These are phyloP conservation scores for Pseudogymnoascus sp. DNA, from an alignment of 2,329 filamentous ascomycete species.

Conservation along the genomic window DNA sequence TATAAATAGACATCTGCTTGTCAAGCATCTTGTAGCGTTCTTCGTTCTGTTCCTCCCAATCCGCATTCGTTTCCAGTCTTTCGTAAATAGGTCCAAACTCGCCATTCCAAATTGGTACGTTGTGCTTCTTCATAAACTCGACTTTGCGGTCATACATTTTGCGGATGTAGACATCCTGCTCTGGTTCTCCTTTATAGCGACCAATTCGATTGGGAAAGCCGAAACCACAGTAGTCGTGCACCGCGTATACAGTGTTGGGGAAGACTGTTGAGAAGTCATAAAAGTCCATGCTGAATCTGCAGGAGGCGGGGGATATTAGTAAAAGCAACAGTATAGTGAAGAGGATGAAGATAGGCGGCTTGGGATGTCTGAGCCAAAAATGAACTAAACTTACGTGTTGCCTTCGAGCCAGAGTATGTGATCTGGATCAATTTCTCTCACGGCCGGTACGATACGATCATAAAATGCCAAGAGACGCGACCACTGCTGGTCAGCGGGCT, in stretches of 20 bases:
- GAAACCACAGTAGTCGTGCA: constrained; percentile 35
- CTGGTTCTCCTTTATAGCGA: constrained; percentile 31
- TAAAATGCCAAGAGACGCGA: constrained; percentile 33
- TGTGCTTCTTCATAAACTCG: constrained; percentile 35
- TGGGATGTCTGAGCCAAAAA: not conserved
- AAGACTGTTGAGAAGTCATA: constrained; percentile 33
- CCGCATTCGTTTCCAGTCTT: not conserved
- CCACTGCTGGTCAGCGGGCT: constrained; percentile 29
- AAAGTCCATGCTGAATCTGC: constrained; percentile 39
- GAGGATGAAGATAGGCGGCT: not conserved
- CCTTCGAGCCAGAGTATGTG: constrained; percentile 44
- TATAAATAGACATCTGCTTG: constrained; percentile 9
- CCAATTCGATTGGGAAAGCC: constrained; percentile 33
- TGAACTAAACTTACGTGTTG: constrained; percentile 36
- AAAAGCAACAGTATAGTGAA: not conserved
- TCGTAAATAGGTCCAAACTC: not conserved
- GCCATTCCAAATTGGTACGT: constrained; percentile 38
- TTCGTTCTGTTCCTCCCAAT: not conserved
- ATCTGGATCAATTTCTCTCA: constrained; percentile 35
- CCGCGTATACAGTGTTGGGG: constrained; percentile 37
- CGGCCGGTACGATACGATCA: constrained; percentile 31
- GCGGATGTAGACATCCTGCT: constrained; percentile 34
- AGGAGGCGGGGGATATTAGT: not conserved
- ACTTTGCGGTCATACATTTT: constrained; percentile 38
- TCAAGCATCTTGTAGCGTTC: not conserved